Evolutionary conservation across 768 basidiomycete species (phyloP).

Genomic region (Dioszegia hungarica): DNA sequence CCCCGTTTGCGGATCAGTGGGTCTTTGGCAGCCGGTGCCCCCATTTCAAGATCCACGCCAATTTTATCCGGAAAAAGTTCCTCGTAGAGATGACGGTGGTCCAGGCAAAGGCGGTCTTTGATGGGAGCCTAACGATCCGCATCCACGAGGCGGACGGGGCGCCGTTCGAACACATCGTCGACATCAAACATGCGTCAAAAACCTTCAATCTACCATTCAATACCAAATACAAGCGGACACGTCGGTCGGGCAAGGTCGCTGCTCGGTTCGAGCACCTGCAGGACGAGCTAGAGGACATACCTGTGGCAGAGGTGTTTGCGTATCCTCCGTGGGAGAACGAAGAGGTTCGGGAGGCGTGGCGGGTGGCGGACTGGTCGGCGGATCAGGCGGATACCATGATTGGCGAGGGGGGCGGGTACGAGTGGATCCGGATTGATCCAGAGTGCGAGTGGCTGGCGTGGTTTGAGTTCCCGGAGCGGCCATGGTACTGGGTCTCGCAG

Average conservation of each 20-base stretch:
- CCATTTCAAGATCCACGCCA: constrained; percentile 77
- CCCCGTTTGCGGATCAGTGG: constrained; percentile 97
- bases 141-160: constrained; percentile 99
- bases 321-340: constrained; percentile 89
- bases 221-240: constrained; percentile 44
- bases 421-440: constrained; percentile 98
- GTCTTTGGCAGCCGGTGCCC: constrained; percentile 97
- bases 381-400: constrained; percentile 91
- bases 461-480: constrained; percentile 70
- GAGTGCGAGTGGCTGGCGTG: constrained; percentile 99
- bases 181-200: constrained; percentile 79
- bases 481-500: constrained; percentile 96
- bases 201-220: constrained; percentile 98
- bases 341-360: constrained; percentile 65
- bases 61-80: constrained; percentile 97
- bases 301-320: constrained; percentile 62
- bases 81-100: constrained; percentile 92
- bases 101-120: constrained; percentile 74
- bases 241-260: constrained; percentile 33
- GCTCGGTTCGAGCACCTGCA: constrained; percentile 37
- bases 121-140: constrained; percentile 98
- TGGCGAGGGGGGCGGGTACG: constrained; percentile 76
- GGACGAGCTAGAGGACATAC: constrained; percentile 31
- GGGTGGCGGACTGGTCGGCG: constrained; percentile 95
- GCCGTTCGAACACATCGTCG: constrained; percentile 95